Evolutionary conservation across 805 yeast genomes (phyloP).

Genomic region (Lipomyces anomalus): DNA sequence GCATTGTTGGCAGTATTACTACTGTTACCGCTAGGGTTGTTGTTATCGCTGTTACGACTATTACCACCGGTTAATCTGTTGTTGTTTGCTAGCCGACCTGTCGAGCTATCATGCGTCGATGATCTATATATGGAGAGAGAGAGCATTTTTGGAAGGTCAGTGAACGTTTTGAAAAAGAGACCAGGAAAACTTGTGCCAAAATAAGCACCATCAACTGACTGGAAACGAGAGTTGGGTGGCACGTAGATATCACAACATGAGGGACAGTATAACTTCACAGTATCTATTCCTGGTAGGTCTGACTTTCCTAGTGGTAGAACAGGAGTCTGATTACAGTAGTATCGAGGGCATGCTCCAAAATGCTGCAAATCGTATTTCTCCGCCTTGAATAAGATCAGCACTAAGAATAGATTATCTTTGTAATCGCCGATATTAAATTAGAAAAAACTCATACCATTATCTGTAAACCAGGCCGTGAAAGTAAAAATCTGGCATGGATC

Average conservation of each 20-base stretch:
- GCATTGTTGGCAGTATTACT: no score
- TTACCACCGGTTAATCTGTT: no score
- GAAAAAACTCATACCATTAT: slow-evolving; percentile 37
- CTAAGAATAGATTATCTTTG: slow-evolving; percentile 32
- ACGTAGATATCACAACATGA: slow-evolving; percentile 86
- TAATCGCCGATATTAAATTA: no score
- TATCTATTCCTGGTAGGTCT: slow-evolving; percentile 85
- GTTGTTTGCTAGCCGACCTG: no score
- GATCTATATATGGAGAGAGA: neutral
- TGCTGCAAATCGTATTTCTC: slow-evolving; percentile 82
- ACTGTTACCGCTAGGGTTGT: neutral
- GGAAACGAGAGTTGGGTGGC: slow-evolving; percentile 79
- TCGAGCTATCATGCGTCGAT: neutral
- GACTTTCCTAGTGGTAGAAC: slow-evolving; percentile 86
- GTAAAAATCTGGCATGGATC: slow-evolving; percentile 85
- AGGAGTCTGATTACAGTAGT: slow-evolving; percentile 82
- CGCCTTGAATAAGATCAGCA: slow-evolving; percentile 49
- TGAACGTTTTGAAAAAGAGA: slow-evolving; percentile 79
- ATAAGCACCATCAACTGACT: slow-evolving; percentile 91
- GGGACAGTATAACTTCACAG: slow-evolving; percentile 90
- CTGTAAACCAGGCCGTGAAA: slow-evolving; percentile 83
- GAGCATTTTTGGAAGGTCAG: slow-evolving; percentile 48
- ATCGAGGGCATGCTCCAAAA: slow-evolving; percentile 90
- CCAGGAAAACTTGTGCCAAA: slow-evolving; percentile 97
- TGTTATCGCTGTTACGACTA: no score